These are phyloP conservation scores for Eutrema japonicum DNA, from an alignment of 345 rosid species.

Conservation along the genomic window DNA sequence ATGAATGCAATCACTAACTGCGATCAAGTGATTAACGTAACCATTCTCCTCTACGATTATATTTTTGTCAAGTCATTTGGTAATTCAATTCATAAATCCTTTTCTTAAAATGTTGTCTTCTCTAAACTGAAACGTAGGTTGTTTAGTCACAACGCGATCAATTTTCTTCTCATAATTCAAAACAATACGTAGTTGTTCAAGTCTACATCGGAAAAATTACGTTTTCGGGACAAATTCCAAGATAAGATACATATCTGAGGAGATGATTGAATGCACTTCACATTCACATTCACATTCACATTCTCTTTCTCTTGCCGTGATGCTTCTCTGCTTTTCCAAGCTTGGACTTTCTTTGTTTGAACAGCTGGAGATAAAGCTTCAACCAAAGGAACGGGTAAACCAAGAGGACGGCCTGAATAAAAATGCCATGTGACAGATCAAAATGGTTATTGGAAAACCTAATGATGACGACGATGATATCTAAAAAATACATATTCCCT, in stretches of 20 bases:
- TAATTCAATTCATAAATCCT: too few species aligned
- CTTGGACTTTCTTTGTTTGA: constrained; percentile 73
- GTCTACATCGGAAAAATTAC: background rate
- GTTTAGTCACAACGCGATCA: background rate
- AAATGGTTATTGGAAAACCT: constrained; percentile 2
- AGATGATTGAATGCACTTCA: constrained; percentile 11
- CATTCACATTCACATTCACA: background rate
- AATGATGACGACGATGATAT: background rate
- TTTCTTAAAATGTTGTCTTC: background rate
- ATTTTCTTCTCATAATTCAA: background rate
- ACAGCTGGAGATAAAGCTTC: constrained; percentile 71
- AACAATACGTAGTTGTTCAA: background rate
- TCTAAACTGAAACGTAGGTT: background rate
- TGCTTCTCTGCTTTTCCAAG: constrained; percentile 49
- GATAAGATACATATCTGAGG: constrained; percentile 18
- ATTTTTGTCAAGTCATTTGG: too few species aligned
- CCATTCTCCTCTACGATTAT: too few species aligned
- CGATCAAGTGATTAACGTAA: too few species aligned
- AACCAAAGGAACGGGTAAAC: constrained; percentile 78
- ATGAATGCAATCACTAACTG: too few species aligned
- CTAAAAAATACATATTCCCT: background rate
- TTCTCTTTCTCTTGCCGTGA: constrained; percentile 56
- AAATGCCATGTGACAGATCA: constrained; percentile 6
- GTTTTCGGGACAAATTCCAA: background rate
- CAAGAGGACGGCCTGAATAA: constrained; percentile 60